Evolutionary conservation across 169 alveolate genomes (phyloP).

Genomic region (Cryptosporidium sp.): DNA sequence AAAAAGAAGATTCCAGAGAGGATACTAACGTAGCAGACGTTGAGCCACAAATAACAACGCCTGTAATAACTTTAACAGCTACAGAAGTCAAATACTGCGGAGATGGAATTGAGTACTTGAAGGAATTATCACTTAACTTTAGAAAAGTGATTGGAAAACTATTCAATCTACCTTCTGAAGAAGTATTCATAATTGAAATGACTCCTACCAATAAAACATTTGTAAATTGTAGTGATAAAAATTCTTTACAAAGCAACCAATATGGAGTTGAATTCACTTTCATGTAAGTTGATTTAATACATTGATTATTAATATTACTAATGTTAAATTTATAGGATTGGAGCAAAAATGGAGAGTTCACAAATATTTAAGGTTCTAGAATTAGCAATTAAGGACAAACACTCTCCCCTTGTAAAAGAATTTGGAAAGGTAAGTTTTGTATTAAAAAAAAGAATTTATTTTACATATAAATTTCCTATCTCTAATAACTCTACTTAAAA

Average conservation of each 20-base stretch:
- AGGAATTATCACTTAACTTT: not conserved
- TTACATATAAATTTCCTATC: too few species aligned
- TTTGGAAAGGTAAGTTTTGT: constrained; percentile 47
- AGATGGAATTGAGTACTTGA: not conserved
- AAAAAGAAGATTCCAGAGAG: not conserved
- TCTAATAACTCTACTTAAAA: not conserved
- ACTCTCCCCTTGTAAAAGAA: constrained; percentile 23
- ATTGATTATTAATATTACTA: not conserved
- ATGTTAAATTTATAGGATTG: not conserved
- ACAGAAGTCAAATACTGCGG: constrained; percentile 17
- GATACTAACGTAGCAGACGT: not conserved
- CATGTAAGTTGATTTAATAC: constrained; percentile 14
- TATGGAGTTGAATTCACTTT: constrained; percentile 11
- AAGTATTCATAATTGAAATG: constrained; percentile 13
- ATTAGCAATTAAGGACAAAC: not conserved
- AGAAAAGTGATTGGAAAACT: constrained; percentile 10
- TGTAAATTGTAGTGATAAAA: constrained; percentile 6
- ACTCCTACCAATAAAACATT: constrained; percentile 11
- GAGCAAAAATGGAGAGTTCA: constrained; percentile 1
- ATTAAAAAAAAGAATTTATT: too few species aligned
- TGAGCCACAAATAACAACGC: not conserved
- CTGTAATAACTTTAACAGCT: constrained; percentile 18
- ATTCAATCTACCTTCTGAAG: not conserved
- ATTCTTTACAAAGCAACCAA: not conserved
- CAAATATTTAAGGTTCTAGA: constrained; percentile 14